Conservation (phyloP, 768 basidiomycete species). For the Naganishia vaughanmartiniae region DNA sequence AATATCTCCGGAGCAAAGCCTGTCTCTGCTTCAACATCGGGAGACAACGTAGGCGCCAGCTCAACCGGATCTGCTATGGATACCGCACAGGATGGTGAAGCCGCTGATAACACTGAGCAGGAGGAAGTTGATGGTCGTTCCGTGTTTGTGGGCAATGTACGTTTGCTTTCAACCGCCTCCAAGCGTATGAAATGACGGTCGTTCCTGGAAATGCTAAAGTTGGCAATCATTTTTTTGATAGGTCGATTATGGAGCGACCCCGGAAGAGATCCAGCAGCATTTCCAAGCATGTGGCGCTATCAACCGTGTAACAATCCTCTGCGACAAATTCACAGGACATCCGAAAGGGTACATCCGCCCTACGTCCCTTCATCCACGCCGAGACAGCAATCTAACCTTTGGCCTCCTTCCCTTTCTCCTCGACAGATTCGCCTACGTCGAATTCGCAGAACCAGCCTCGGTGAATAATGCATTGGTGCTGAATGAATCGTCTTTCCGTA, state of each 20-base stretch:
- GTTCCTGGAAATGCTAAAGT: neutral
- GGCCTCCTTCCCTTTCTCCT: neutral
- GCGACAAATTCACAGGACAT: slow-evolving; percentile 99
- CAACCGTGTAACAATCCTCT: slow-evolving; percentile 97
- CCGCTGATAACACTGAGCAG: slow-evolving; percentile 77
- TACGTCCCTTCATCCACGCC: slow-evolving; percentile 3
- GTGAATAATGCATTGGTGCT: slow-evolving; percentile 86
- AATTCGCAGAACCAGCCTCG: slow-evolving; percentile 89
- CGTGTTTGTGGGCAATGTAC: slow-evolving; percentile 92
- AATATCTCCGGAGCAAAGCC: slow-evolving; percentile 40
- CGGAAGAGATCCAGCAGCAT: slow-evolving; percentile 95
- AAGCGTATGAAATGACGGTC: neutral
- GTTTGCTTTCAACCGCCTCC: slow-evolving; percentile 40
- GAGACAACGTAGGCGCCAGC: slow-evolving; percentile 29
- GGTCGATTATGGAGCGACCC: slow-evolving; percentile 97
- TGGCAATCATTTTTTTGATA: slow-evolving; percentile 46
- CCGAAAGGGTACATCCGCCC: slow-evolving; percentile 83
- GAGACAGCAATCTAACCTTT: neutral
- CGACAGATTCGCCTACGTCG: slow-evolving; percentile 90
- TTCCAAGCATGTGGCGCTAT: slow-evolving; percentile 97
- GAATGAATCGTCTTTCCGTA: slow-evolving; percentile 94
- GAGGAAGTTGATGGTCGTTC: slow-evolving; percentile 76
- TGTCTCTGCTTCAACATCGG: slow-evolving; percentile 29
- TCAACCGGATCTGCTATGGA: slow-evolving; percentile 29
- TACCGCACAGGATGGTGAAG: slow-evolving; percentile 55